Evolutionary conservation across 2,329 filamentous ascomycete genomes (phyloP), one percentile per base, ranked within the genome.

Genomic region (Daldinia sp.): DNA sequence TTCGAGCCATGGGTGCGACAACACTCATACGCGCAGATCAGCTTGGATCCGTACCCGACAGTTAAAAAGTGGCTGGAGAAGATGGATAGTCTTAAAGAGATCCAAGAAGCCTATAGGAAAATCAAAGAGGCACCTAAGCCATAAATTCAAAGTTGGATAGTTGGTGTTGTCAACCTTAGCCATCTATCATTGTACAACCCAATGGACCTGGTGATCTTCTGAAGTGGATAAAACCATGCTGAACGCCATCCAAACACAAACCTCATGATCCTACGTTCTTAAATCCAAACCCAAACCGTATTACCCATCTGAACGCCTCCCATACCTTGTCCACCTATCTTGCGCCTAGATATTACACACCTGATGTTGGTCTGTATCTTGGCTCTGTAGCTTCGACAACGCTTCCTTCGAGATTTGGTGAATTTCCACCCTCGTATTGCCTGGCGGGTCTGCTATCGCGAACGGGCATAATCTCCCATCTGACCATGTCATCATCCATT

Each of bases 401-500:
- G 37, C 75, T 75, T 48, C 70, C 72, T 35, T 78, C 76, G 20
- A 80, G 71, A 3, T 70, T 71, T 1, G 78, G 76, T 1, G 75
- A 78, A 63, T 72, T 76, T n/a, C 60, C 59, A 42, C 67, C 28
- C 20, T 70, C 42, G 15, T 78, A 7, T 73, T 77, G 9, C n/a
- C 33, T 56, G 20, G 72, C 55, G 1, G 63, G 56, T 23, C 72
- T 73, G 18, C 75, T 73, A 15, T 79, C 79, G 6, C 77, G 74
- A 0, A 83, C 76, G 0, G 81, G 79, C 1, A 84, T 78, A 2
- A 88, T 80, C 41, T 84, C 82, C 83, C 84, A 88, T 61, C 80
- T 83, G 66, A 80, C 83, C 72, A 87, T 87, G 28, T 84, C 86
- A n/a, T 82, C 85, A 70, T 87, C 87, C 79, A 96, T 87, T 0